Evolutionary conservation across 2,329 filamentous ascomycete species (phyloP).

Genomic region (Pseudocercospora fijiensis): DNA sequence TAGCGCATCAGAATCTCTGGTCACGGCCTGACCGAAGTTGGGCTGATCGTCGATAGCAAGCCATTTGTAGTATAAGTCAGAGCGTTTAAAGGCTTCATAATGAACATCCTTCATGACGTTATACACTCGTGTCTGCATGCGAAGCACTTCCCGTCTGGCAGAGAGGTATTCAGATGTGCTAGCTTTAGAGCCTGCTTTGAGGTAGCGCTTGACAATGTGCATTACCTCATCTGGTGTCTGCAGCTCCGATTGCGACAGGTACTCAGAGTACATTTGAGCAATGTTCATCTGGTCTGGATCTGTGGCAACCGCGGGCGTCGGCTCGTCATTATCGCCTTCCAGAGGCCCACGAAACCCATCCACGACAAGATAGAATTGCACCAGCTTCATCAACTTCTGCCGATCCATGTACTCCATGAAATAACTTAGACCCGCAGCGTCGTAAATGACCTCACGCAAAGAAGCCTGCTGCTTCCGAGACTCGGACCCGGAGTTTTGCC

Average conservation of each 20-base stretch:
- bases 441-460: conserved; percentile 81
- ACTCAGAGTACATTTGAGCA: conserved; percentile 86
- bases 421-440: conserved; percentile 87
- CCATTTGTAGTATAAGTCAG: conserved; percentile 95
- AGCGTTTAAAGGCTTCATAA: conserved; percentile 84
- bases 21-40: conserved; percentile 35
- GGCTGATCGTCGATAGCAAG: conserved; percentile 74
- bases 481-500: conserved; percentile 39
- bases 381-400: conserved; percentile 77
- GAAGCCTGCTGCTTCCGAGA: conserved; percentile 72
- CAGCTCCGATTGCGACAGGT: conserved; percentile 78
- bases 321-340: conserved; percentile 77
- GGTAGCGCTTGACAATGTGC: conserved; percentile 70
- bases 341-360: conserved; percentile 93
- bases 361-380: conserved; percentile 98
- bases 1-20: conserved; percentile 18
- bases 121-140: conserved; percentile 76
- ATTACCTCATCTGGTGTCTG: conserved; percentile 70
- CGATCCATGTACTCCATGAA: conserved; percentile 99
- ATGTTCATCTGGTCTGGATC: conserved; percentile 84
- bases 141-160: conserved; percentile 77
- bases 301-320: conserved; percentile 52
- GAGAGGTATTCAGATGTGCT: conserved; percentile 77
- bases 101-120: conserved; percentile 80
- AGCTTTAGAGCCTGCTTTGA: conserved; percentile 73